Conservation (phyloP, 257 asterid genomes). For the Thymus quinquecostatus region DNA sequence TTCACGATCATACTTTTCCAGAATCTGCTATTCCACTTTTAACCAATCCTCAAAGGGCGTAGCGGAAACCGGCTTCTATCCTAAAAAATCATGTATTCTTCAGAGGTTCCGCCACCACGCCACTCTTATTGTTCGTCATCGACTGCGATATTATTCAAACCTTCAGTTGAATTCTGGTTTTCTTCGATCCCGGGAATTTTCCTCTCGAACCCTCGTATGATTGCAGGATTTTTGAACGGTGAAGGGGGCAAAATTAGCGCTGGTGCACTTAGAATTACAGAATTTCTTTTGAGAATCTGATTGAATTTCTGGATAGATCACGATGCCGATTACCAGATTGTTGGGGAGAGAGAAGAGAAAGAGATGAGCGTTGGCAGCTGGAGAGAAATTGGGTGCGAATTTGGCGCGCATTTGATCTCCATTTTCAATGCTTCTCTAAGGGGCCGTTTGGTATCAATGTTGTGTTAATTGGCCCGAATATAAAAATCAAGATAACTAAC, state of each 20-base stretch:
- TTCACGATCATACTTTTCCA: slow-evolving; percentile 71
- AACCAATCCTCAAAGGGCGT: slow-evolving; percentile 44
- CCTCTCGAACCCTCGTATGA: background rate
- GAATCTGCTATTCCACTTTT: slow-evolving; percentile 96
- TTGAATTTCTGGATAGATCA: slow-evolving; percentile 17
- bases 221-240: background rate
- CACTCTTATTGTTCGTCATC: background rate
- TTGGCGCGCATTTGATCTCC: slow-evolving; percentile 36
- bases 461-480: too few species aligned
- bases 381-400: slow-evolving; percentile 33
- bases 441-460: too few species aligned
- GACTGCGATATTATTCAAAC: slow-evolving; percentile 15
- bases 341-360: slow-evolving; percentile 1
- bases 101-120: slow-evolving; percentile 31
- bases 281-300: background rate
- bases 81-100: slow-evolving; percentile 56
- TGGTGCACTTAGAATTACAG: slow-evolving; percentile 20
- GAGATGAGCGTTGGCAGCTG: slow-evolving; percentile 17
- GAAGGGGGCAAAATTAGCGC: slow-evolving; percentile 9
- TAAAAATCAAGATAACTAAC: too few species aligned
- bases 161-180: slow-evolving; percentile 24
- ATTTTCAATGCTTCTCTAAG: background rate
- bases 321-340: slow-evolving; percentile 21
- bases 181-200: background rate
- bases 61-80: slow-evolving; percentile 40